phyloP scores from a whole-genome alignment of 1,139 yeast species.

The Geotrichum restrictum region DNA sequence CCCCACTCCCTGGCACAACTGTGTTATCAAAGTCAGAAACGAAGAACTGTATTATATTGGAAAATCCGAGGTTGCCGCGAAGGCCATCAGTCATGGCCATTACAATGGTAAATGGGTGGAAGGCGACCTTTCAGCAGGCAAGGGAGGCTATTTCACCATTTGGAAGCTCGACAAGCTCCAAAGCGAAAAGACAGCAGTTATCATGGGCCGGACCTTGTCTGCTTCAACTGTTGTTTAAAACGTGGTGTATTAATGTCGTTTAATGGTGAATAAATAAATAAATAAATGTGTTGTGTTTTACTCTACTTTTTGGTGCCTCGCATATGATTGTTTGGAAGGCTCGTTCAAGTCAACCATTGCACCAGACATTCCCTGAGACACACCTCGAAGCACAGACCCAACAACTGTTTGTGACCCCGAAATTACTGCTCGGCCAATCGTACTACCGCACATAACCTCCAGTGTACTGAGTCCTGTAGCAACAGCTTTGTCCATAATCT shows the following conservation, averaged over 20 bases:
- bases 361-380: slow-evolving; percentile 17
- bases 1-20: slow-evolving; percentile 23
- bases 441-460: slow-evolving; percentile 7
- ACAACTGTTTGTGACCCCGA: slow-evolving; percentile 5
- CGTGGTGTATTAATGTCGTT: background rate
- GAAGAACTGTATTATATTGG: slow-evolving; percentile 16
- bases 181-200: background rate
- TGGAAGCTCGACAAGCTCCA: slow-evolving; percentile 4
- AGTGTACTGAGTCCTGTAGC: slow-evolving; percentile 8
- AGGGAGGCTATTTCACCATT: slow-evolving; percentile 13
- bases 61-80: slow-evolving; percentile 18
- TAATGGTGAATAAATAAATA: background rate
- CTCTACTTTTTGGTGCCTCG: too few relatives aligned
- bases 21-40: slow-evolving; percentile 18
- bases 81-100: slow-evolving; percentile 11
- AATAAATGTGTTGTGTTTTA: too few relatives aligned
- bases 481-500: slow-evolving; percentile 10
- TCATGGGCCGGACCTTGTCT: background rate
- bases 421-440: slow-evolving; percentile 5
- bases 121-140: slow-evolving; percentile 13
- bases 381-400: slow-evolving; percentile 16
- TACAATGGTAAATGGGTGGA: slow-evolving; percentile 19
- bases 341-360: slow-evolving; percentile 14
- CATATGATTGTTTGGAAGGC: too few relatives aligned
- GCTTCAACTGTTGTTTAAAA: slow-evolving; percentile 4